Base-by-base conservation (phyloP, 2,329 filamentous ascomycete genomes). In the Blumeria hordei region DNA sequence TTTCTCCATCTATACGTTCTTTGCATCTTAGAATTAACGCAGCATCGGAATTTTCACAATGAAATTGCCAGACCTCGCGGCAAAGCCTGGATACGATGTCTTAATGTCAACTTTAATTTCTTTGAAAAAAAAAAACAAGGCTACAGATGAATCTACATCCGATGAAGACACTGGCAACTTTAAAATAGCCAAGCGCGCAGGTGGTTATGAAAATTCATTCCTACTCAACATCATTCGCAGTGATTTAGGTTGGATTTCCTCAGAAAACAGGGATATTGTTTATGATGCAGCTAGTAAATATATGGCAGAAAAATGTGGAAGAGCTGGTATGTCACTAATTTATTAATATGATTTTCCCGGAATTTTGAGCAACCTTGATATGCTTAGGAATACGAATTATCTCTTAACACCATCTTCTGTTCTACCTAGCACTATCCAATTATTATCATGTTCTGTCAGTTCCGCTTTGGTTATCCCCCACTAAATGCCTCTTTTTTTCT, bases 251-350 rank as follows among this genome's bases (percentile, higher is more conserved):
- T 92, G 85, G 85, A 75, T 90, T 56, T 72, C 78, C 57, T 81
- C 86, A 28, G 76, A 77, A 3, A 70, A 76, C 59, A 77, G 74
- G 62, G 85, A 90, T 64, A 63, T 68, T 6, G 68, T 93, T 12
- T 94, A 88, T 85, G 79, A 84, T 49, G 72, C 81, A 60, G 88
- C 90, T 1, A 88, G 87, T 61, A 75, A 76, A 57, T 75, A 90
- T 51, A 75, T 96, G 58, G 82, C 85, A 45, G 88, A 95, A 67
- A 76, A 90, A 14, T 94, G 88, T 58, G 92, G 92, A 1, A 76
- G 92, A 54, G 76, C 75, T 56, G 78, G 76, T 78, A 70, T 56
- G 68, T 56, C 39, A 4, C 2, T 3, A 16, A 35, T 45, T 21
- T 1, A n/a, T 37, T 10, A 16, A 5, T 33, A n/a, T 5, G 49